phyloP scores from a whole-genome alignment of 352 stramenopile species.

The Pythium dissotocum region DNA sequence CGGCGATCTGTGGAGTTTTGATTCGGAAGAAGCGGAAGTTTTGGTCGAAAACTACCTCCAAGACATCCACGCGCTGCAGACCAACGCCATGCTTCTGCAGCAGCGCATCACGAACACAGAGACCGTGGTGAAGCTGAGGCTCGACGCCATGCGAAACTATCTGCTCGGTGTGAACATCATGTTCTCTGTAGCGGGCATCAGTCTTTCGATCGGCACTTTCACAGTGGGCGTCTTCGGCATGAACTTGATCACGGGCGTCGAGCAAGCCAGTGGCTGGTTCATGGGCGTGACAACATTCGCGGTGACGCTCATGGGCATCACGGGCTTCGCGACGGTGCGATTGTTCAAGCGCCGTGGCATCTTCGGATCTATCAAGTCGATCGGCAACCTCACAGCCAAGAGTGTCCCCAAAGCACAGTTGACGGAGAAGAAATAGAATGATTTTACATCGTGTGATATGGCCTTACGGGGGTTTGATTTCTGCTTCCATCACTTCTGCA shows the following conservation, averaged over 20 bases:
- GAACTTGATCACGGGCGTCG: constrained; percentile 60
- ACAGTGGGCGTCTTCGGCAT: constrained; percentile 70
- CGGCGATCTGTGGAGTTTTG: constrained; percentile 54
- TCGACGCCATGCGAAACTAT: constrained; percentile 82
- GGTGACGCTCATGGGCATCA: constrained; percentile 39
- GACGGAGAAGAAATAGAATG: no score
- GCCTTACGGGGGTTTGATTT: no score
- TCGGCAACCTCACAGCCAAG: constrained; percentile 1
- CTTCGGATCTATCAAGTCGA: constrained; percentile 13
- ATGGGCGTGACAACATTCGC: constrained; percentile 46
- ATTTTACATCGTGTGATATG: no score
- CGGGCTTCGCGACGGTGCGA: constrained; percentile 40
- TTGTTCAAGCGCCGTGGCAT: constrained; percentile 66
- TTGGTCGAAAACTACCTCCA: constrained; percentile 79
- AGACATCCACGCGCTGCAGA: constrained; percentile 78
- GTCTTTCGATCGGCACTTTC: constrained; percentile 62
- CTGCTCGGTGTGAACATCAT: constrained; percentile 70
- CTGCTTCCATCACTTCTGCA: no score
- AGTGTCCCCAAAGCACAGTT: no score
- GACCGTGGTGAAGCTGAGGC: constrained; percentile 72
- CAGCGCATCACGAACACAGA: constrained; percentile 79
- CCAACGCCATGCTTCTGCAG: constrained; percentile 61
- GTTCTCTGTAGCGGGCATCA: constrained; percentile 72
- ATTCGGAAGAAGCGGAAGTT: constrained; percentile 77
- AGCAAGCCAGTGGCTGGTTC: constrained; percentile 55